Conservation (phyloP, 2,329 filamentous ascomycete species). For the Arthrobotrys musiformis region DNA sequence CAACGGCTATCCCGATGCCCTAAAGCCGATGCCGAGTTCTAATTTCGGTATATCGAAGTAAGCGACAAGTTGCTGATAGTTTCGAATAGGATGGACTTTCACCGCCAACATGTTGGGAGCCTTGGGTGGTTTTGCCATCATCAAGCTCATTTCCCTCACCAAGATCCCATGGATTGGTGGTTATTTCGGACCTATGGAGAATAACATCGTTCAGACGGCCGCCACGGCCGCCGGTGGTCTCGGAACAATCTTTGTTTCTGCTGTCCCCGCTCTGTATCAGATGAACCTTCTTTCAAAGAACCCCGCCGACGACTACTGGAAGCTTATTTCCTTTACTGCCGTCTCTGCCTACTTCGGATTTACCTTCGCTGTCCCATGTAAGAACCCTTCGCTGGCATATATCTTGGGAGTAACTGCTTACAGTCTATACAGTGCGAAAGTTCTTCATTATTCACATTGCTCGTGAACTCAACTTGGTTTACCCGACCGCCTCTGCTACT, state of each 20-base stretch:
- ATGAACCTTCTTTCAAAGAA: conserved; percentile 66
- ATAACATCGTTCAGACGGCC: conserved; percentile 71
- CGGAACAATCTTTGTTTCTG: conserved; percentile 70
- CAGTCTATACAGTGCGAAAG: conserved; percentile 66
- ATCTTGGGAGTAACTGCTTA: conserved; percentile 23
- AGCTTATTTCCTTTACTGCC: conserved; percentile 71
- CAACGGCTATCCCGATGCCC: not conserved
- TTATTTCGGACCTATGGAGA: conserved; percentile 71
- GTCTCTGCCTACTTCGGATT: conserved; percentile 74
- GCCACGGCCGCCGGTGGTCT: conserved; percentile 72
- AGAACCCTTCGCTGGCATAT: conserved; percentile 48
- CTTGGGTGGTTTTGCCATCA: conserved; percentile 69
- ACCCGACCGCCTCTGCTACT: conserved; percentile 71
- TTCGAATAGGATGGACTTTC: conserved; percentile 64
- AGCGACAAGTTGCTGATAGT: not conserved
- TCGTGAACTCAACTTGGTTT: conserved; percentile 70
- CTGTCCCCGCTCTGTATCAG: conserved; percentile 71
- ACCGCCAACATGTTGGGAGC: conserved; percentile 67
- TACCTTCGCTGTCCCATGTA: conserved; percentile 70
- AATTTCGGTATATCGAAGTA: no score
- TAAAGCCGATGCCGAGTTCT: not conserved
- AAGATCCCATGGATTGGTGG: conserved; percentile 68
- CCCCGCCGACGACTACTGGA: conserved; percentile 69
- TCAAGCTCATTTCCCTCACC: conserved; percentile 68
- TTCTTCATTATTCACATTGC: conserved; percentile 76